Conservation (phyloP, 2,329 filamentous ascomycete genomes). For the Chaetomiaceae sp. region DNA sequence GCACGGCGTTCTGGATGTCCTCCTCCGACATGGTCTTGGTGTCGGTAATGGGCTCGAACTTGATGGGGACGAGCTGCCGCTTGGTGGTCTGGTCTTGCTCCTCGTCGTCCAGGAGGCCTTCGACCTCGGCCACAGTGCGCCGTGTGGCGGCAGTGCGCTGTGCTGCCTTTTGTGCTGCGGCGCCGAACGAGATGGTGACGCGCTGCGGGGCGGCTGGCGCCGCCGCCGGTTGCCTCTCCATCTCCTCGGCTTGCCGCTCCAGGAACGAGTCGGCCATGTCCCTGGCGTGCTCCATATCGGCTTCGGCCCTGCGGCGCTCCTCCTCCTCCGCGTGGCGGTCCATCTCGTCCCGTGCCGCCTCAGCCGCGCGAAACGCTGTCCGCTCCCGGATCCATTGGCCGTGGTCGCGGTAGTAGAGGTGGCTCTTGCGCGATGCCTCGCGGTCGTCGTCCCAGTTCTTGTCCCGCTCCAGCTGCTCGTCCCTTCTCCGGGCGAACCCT, state of each 20-base stretch:
- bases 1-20: conserved; percentile 76
- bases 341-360: conserved; percentile 72
- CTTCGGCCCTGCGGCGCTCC: conserved; percentile 64
- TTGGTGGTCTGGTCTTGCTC: conserved; percentile 70
- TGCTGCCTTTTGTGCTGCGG: conserved; percentile 70
- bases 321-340: conserved; percentile 76
- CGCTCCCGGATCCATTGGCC: conserved; percentile 82
- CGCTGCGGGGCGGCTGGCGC: conserved; percentile 58
- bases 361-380: conserved; percentile 65
- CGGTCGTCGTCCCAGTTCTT: conserved; percentile 83
- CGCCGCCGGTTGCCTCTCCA: conserved; percentile 45
- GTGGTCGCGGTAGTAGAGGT: conserved; percentile 84
- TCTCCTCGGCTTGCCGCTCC: conserved; percentile 74
- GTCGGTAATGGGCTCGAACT: conserved; percentile 67
- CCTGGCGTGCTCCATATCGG: conserved; percentile 70
- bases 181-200: conserved; percentile 90
- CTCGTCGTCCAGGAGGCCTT: conserved; percentile 91
- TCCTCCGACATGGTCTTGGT: conserved; percentile 73
- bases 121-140: conserved; percentile 87
- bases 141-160: conserved; percentile 56
- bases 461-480: conserved; percentile 60
- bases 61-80: conserved; percentile 75
- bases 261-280: conserved; percentile 90
- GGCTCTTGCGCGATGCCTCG: conserved; percentile 67
- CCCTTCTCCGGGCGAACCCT: conserved; percentile 60